Conservation (phyloP, 768 basidiomycete species). For the Boletus vinaceobasis region DNA sequence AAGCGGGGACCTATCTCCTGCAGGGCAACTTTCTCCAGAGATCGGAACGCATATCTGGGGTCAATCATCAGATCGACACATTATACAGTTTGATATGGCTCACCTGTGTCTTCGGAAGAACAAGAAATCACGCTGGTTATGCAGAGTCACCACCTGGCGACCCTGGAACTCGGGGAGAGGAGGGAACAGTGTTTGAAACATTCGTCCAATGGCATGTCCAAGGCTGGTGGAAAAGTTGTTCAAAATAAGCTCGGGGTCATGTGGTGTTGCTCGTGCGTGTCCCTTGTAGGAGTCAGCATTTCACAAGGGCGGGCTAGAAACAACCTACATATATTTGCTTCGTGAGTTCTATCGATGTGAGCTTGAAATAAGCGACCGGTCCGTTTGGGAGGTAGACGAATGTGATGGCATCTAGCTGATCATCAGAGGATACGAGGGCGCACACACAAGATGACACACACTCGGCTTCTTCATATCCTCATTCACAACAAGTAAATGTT, state of each 20-base stretch:
- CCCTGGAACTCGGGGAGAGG: slow-evolving; percentile 94
- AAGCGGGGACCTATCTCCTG: slow-evolving; percentile 99
- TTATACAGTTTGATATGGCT: slow-evolving; percentile 18
- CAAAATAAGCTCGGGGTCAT: slow-evolving; percentile 91
- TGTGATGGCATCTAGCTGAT: slow-evolving; percentile 79
- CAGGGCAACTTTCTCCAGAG: slow-evolving; percentile 83
- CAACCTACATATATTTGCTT: slow-evolving; percentile 76
- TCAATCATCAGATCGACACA: slow-evolving; percentile 6
- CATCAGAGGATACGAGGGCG: slow-evolving; percentile 2
- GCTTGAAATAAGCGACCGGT: slow-evolving; percentile 93
- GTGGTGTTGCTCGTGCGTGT: slow-evolving; percentile 88
- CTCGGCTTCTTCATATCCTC: slow-evolving; percentile 95
- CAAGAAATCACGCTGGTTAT: slow-evolving; percentile 96
- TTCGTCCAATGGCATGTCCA: slow-evolving; percentile 88
- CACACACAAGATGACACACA: slow-evolving; percentile 38
- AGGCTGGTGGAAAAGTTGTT: slow-evolving; percentile 93
- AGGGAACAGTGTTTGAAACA: slow-evolving; percentile 97
- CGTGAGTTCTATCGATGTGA: slow-evolving; percentile 83
- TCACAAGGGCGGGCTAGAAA: background rate
- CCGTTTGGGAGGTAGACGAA: slow-evolving; percentile 87
- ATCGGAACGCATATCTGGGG: slow-evolving; percentile 84
- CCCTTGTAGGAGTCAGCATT: slow-evolving; percentile 47
- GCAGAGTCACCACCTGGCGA: slow-evolving; percentile 93
- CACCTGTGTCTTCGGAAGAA: slow-evolving; percentile 96
- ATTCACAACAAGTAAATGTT: slow-evolving; percentile 88